Base-by-base conservation (phyloP, 2,329 filamentous ascomycete species). In the Claviceps maximensis region DNA sequence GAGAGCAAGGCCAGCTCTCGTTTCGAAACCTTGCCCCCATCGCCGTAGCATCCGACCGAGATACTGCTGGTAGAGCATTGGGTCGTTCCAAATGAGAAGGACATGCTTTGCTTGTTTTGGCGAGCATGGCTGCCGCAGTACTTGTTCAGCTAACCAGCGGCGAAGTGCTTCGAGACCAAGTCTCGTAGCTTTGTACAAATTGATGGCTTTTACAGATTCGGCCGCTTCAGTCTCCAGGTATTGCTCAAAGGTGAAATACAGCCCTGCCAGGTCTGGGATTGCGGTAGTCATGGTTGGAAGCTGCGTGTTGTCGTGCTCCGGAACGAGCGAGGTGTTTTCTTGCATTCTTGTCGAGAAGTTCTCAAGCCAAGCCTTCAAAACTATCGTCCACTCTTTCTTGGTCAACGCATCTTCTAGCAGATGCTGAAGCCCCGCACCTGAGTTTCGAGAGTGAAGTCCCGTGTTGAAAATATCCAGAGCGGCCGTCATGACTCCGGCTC, bases 31-130 rank as follows among this genome's bases (percentile, higher is more conserved):
- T 46, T 53, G 58, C 55, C 57, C 64, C 57, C 54, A 65, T 29
- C 57, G 65, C 56, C 49, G 58, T 36, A 69, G 55, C 57, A 70
- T 65, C 10, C 54, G 51, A 10, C 62, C 58, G 21, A 80, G 62
- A 54, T 74, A 76, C 4, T 67, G 62, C 51, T 75, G 69, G 57
- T 74, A 79, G 8, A 72, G 61, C 0, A 60, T 46, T 1, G 59
- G 55, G 46, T 77, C 69, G 12, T 66, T 58, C 38, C 72, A 65
- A 10, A 68, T 60, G 21, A 63, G 61, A 7, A 80, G 67, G 17
- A 80, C 66, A 36, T 61, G 53, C 13, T 58, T 51, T 3, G 70
- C 70, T 54, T 67, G 59, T 2, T 58, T 59, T 0, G 70, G 67
- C 9, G 60, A 53, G 49, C 68, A 71, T 13, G 64, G 64, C 13